Conservation (phyloP, 805 yeast genomes). For the Wickerhamiella azyma region DNA sequence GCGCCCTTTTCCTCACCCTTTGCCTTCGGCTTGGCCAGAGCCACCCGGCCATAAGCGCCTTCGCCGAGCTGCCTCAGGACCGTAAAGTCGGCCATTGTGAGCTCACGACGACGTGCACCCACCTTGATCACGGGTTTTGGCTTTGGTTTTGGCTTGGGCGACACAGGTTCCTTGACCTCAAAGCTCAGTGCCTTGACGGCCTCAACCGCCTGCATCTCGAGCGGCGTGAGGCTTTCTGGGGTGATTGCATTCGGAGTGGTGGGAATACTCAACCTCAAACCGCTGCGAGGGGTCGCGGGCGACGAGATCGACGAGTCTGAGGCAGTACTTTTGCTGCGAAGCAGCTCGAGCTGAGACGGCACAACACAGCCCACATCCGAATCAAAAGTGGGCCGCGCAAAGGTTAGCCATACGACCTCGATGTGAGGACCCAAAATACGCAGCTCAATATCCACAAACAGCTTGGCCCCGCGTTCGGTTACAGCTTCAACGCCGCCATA, state of each 20-base stretch:
- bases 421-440: slow-evolving; percentile 49
- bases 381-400: slow-evolving; percentile 31
- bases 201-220: not conserved
- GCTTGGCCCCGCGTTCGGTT: slow-evolving; percentile 53
- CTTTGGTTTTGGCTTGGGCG: not conserved
- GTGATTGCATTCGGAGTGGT: not conserved
- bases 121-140: slow-evolving; percentile 25
- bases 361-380: slow-evolving; percentile 18
- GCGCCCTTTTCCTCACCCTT: too few relatives aligned
- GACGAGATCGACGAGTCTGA: not conserved
- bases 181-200: not conserved
- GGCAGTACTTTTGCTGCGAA: slow-evolving; percentile 1
- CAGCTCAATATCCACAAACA: slow-evolving; percentile 67
- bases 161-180: not conserved
- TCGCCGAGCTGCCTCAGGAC: slow-evolving; percentile 75
- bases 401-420: slow-evolving; percentile 73
- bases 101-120: slow-evolving; percentile 58
- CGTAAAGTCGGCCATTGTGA: slow-evolving; percentile 55
- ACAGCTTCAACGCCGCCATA: slow-evolving; percentile 30
- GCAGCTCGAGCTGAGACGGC: slow-evolving; percentile 40
- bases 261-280: not conserved
- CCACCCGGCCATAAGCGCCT: slow-evolving; percentile 92
- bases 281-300: not conserved
- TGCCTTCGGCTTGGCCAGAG: slow-evolving; percentile 52
- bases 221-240: not conserved